phyloP scores from a whole-genome alignment of 495 filamentous ascomycete species.

The Podospora pseudocomata region DNA sequence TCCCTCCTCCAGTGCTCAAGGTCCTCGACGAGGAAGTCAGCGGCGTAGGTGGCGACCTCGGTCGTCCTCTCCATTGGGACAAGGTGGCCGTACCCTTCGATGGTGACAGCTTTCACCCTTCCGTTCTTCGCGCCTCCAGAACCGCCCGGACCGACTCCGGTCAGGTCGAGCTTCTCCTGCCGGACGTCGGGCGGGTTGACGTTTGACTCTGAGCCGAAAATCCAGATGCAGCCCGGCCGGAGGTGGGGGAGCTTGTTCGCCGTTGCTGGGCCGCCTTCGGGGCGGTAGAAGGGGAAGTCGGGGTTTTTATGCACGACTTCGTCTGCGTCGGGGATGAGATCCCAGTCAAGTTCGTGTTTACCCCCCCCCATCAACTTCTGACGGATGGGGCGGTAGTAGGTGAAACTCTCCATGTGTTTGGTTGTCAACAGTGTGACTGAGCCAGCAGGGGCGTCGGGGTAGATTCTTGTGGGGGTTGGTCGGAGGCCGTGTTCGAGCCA shows the following conservation, averaged over 20 bases:
- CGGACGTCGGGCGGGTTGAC: constrained; percentile 55
- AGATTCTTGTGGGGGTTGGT: constrained; percentile 44
- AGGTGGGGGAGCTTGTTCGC: constrained; percentile 64
- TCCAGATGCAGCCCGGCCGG: constrained; percentile 75
- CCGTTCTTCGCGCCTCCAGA: constrained; percentile 63
- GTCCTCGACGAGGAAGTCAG: constrained; percentile 60
- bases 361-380: constrained; percentile 12
- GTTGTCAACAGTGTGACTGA: constrained; percentile 57
- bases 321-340: constrained; percentile 22
- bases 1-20: constrained; percentile 60
- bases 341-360: constrained; percentile 11
- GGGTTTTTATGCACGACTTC: neutral
- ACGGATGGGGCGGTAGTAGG: constrained; percentile 45
- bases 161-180: constrained; percentile 57
- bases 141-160: constrained; percentile 63
- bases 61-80: constrained; percentile 75
- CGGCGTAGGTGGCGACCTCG: constrained; percentile 60
- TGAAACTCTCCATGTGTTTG: constrained; percentile 60
- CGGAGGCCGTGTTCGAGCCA: constrained; percentile 66
- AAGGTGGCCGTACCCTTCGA: constrained; percentile 72
- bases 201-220: constrained; percentile 66
- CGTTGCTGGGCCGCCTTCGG: constrained; percentile 58
- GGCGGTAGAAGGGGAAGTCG: constrained; percentile 65
- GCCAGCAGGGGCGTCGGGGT: constrained; percentile 39
- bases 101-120: constrained; percentile 62